Base-by-base conservation (phyloP, 345 rosid genomes). In the Euphorbia tirucalli region DNA sequence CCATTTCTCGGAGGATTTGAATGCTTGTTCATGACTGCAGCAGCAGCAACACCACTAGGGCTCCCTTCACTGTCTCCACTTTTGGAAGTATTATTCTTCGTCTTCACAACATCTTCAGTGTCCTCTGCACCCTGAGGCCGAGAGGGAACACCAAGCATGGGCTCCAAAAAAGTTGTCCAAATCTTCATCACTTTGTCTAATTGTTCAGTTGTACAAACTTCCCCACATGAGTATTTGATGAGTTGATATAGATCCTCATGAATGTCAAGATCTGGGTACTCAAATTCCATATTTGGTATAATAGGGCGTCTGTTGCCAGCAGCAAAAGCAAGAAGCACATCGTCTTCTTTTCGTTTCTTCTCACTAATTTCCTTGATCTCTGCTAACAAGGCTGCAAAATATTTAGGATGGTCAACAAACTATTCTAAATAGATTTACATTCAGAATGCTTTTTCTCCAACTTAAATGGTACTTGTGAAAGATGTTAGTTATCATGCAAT, bases 171-270 rank as follows among this genome's bases (percentile, higher is more conserved):
- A n/a, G 90, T 88, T 65, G 90, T 92, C 97, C 99, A 95, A 56
- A 95, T 83, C 78, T 87, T 92, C 89, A 92, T 87, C 64, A 92
- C 91, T 82, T 90, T 89, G 77, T 90, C 96, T 71, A 89, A 73
- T 85, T 90, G 96, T 70, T 95, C 98, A 21, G 87, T 75, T 74
- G 99, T 79, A 81, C 97, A 92, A 83, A 92, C 92, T 83, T 95
- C 97, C 71, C 87, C 96, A 69, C 97, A 90, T 11, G 98, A 92
- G 84, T 87, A 92, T 81, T 92, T 92, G 74, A 95, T 84, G 61
- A 95, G 96, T 86, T 90, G 97, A 83, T 89, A 92, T 37, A 95
- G 68, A 83, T 95, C 97, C 81, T 92, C 99, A 57, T 95, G 98
- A 73, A 89, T 84, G 55, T 88, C 96, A 66, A 83, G 78, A 80